These are phyloP conservation scores for Gilbertella persicaria DNA, from an alignment of 371 early-diverging fungal genomes.

Conservation along the genomic window DNA sequence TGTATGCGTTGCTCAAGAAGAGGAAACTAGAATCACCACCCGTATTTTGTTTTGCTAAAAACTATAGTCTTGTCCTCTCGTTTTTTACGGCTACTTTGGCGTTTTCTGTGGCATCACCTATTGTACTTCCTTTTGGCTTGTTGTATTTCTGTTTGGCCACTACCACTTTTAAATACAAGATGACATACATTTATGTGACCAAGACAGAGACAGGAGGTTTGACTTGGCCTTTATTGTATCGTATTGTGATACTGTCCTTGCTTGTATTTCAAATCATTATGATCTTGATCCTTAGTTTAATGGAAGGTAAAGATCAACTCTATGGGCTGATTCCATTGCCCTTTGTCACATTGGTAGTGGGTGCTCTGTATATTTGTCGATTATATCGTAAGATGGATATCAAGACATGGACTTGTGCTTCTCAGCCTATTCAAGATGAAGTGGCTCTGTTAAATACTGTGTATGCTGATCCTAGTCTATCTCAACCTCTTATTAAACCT, in stretches of 20 bases:
- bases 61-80: conserved; percentile 64
- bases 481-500: too few relatives aligned
- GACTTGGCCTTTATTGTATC: conserved; percentile 77
- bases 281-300: conserved; percentile 61
- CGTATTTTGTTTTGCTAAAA: conserved; percentile 21
- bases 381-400: not conserved
- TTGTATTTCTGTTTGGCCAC: conserved; percentile 66
- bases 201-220: conserved; percentile 72
- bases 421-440: too few relatives aligned
- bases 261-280: conserved; percentile 73
- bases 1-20: not conserved
- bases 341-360: conserved; percentile 58
- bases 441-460: too few relatives aligned
- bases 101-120: conserved; percentile 75
- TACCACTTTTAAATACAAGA: conserved; percentile 69
- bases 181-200: conserved; percentile 62
- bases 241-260: conserved; percentile 61
- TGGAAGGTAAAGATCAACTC: conserved; percentile 43
- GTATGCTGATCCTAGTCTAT: too few relatives aligned
- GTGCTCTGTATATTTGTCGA: conserved; percentile 38
- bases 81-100: conserved; percentile 72
- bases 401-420: too few relatives aligned
- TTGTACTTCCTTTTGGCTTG: conserved; percentile 68
- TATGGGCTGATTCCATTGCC: conserved; percentile 65
- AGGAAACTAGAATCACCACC: conserved; percentile 58